Percentiles rank a stretch among this genome's conserved stretches.
phyloP scores from a whole-genome alignment of 176 grass and related monocot species.

The Chloris gayana region DNA sequence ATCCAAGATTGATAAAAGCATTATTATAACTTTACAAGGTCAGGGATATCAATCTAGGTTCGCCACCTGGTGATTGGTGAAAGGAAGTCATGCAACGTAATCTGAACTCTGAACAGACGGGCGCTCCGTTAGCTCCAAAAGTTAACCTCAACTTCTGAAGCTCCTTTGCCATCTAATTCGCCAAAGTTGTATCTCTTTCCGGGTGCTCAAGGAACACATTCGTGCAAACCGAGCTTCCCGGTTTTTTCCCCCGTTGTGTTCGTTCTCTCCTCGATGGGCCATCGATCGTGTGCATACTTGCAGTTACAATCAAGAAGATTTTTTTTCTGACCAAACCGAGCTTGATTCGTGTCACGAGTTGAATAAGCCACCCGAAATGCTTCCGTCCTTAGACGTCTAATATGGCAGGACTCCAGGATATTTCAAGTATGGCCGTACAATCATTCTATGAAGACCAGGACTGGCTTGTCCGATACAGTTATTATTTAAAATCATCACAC shows the following conservation, averaged over 20 bases:
- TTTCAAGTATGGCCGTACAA: too few relatives aligned
- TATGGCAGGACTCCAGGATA: too few relatives aligned
- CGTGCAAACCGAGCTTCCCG: background rate
- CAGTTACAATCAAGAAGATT: too few relatives aligned
- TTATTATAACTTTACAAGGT: background rate
- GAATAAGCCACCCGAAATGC: too few relatives aligned
- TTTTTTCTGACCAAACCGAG: too few relatives aligned
- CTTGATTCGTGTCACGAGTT: too few relatives aligned
- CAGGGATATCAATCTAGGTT: background rate
- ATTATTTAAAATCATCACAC: too few relatives aligned
- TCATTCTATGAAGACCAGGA: too few relatives aligned
- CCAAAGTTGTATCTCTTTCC: background rate
- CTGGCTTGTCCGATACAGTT: too few relatives aligned
- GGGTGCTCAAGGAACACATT: background rate
- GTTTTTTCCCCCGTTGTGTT: background rate
- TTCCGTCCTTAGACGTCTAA: too few relatives aligned
- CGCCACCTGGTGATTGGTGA: background rate
- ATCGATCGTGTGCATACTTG: background rate
- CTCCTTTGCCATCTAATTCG: too few relatives aligned
- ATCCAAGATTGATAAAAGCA: background rate
- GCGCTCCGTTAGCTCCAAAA: background rate
- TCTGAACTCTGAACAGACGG: background rate
- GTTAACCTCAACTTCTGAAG: background rate
- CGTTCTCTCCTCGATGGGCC: background rate
- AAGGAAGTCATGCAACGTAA: background rate